Evolutionary conservation across 116 monocot genomes (phyloP), one percentile per base, ranked within the genome.

Genomic region (Phalaenopsis hybrid): DNA sequence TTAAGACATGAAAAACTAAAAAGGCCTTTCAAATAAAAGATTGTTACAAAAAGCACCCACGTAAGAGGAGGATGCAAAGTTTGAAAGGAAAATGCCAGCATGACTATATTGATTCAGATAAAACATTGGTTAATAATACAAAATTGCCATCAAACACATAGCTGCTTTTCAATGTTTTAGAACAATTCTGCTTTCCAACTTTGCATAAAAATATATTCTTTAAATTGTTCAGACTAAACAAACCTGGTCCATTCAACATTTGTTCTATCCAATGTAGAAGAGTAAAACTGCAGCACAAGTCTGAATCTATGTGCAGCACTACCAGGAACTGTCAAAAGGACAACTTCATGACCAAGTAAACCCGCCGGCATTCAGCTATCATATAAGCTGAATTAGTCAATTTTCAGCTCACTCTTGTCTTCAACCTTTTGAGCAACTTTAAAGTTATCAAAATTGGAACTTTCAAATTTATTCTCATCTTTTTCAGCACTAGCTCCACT

Each of bases 391-490:
- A 28, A 68, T 33, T 75, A 50, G 25, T 88, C 51, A 88, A 73
- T 73, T 81, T 55, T 76, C 33, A 86, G 20, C 21, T 82, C 80
- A 80, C 80, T 74, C 43, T 86, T 87, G 75, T 82, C 89, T 82
- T 94, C 87, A 69, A 84, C 86, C 10, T 81, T 87, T 17, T n/a
- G 44, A 74, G 43, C 45, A 44, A 55, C 65, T 73, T 83, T 84
- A 52, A 88, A 83, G 70, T 72, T 43, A 55, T 45, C 75, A 43
- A 31, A 48, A 20, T 28, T 83, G 41, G 72, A 28, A 83, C 61
- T 84, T 15, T 61, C 75, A 58, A 79, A 77, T 75, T 86, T 90
- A 84, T 92, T 92, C 37, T 93, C 92, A 57, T 86, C 89, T 59
- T 74, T 55, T n/a, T 78, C 88, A 21, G 31, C 75, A 70, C 7